Conservation (phyloP, 2,329 filamentous ascomycete genomes). For the Diaporthe citriasiana region DNA sequence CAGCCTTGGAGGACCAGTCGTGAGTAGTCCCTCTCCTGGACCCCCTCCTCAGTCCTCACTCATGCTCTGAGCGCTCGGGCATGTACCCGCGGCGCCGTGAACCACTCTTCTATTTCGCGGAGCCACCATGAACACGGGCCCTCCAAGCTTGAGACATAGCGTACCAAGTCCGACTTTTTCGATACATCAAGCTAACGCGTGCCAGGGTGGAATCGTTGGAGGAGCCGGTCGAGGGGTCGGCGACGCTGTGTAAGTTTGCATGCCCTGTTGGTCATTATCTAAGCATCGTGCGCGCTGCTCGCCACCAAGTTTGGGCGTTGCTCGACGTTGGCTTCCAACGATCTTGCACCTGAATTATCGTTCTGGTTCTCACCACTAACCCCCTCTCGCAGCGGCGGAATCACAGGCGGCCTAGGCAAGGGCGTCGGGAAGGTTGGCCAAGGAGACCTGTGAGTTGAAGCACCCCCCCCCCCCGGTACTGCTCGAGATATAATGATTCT, state of each 20-base stretch:
- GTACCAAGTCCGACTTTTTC: background rate
- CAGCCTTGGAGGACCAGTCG: slow-evolving; percentile 38
- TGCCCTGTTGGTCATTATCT: too few relatives aligned
- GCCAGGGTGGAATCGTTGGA: slow-evolving; percentile 38
- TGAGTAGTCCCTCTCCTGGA: background rate
- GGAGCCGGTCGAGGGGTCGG: slow-evolving; percentile 39
- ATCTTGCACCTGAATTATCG: too few relatives aligned
- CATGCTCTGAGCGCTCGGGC: too few relatives aligned
- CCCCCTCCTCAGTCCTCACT: too few relatives aligned
- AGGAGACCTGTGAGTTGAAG: slow-evolving; percentile 27
- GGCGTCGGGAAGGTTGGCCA: slow-evolving; percentile 41
- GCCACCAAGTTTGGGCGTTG: too few relatives aligned
- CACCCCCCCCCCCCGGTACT: background rate
- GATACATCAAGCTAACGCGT: background rate
- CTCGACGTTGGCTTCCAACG: too few relatives aligned
- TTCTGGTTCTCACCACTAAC: too few relatives aligned
- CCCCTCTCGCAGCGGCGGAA: too few relatives aligned
- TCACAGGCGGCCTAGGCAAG: slow-evolving; percentile 41
- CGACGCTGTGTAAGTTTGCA: too few relatives aligned
- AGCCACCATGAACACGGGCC: background rate
- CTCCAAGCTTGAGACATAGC: background rate
- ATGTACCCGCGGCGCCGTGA: background rate
- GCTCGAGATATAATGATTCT: background rate
- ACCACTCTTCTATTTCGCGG: background rate
- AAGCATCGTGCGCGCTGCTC: too few relatives aligned